Base-by-base conservation (phyloP, 768 basidiomycete genomes). In the Mycena polygramma region DNA sequence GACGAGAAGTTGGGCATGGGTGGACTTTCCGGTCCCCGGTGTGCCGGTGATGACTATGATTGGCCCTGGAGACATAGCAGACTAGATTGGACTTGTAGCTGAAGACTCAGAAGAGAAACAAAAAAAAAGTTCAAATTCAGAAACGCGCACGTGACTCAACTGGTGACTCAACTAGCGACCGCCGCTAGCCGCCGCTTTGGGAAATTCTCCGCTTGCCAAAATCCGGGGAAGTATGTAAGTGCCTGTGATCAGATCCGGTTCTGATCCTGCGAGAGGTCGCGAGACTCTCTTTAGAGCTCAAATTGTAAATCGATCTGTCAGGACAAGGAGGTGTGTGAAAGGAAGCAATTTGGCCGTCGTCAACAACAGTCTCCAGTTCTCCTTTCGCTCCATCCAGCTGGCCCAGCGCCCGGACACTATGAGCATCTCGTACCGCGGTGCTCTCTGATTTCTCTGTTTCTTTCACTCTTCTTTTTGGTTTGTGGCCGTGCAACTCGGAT, bases 11-110 rank as follows among this genome's bases (percentile, higher is more conserved):
- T 93, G 88, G 2, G 96, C 94, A 80, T 95, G 95, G 0, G 96
- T 96, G 4, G 97, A 93, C 80, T 99, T 99, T 64, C 96, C 97
- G 43, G 96, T 97, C n/a, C 95, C 95, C 14, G 95, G 95, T 19
- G 95, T 96, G 69, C 95, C 96, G 51, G 95, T 97, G 75, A 97
- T 90, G 74, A 97, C 79, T 76, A 97, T 94, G 58, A 91, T 87
- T 53, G 94, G 94, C 30, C 79, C 82, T 37, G 30, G n/a, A 36
- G 62, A 69, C 68, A 69, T 63, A 17, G 22, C n/a, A 15, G 11
- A 13, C 35, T 17, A 4, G n/a, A n/a, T n/a, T 43, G 41, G 17
- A 17, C 41, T 13, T 17, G 13, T 11, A 49, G 22, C 5, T 22
- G 48, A 10, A n/a, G n/a, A n/a, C n/a, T n/a, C n/a, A n/a, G n/a